A percentile compares a stretch with the other conserved stretches of the same genome.
Conservation (phyloP, 768 basidiomycete genomes). For the Tricholoma bakamatsutake region DNA sequence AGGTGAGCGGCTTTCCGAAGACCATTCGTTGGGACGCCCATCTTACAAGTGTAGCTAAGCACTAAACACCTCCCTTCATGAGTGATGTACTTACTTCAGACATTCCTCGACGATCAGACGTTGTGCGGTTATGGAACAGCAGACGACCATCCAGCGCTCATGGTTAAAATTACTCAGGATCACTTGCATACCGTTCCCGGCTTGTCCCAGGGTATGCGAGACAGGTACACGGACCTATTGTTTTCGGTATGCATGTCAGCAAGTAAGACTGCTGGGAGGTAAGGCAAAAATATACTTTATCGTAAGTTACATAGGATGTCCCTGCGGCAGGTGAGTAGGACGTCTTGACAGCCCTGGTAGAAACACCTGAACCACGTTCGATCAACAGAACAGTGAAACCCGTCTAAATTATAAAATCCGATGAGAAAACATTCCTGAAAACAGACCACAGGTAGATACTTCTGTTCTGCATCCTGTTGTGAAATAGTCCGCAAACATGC, state of each 20-base stretch:
- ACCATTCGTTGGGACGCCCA: constrained; percentile 88
- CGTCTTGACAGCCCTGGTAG: constrained; percentile 88
- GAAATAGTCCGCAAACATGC: constrained; percentile 80
- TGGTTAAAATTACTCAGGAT: constrained; percentile 87
- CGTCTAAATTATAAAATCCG: constrained; percentile 32
- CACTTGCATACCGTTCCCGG: constrained; percentile 78
- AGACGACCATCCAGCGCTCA: constrained; percentile 84
- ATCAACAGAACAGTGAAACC: constrained; percentile 77
- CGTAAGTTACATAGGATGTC: constrained; percentile 80
- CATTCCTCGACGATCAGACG: constrained; percentile 85
- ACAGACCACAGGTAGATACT: constrained; percentile 23
- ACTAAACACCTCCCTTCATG: neutral
- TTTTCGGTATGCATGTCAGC: neutral
- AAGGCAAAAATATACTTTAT: constrained; percentile 35
- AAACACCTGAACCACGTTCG: constrained; percentile 63
- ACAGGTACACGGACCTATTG: constrained; percentile 67
- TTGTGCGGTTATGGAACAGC: constrained; percentile 67
- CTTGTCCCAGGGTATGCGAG: constrained; percentile 81
- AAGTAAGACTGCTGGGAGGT: neutral
- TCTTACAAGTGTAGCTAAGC: constrained; percentile 28
- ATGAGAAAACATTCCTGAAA: neutral
- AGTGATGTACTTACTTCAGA: constrained; percentile 51
- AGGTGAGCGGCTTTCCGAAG: constrained; percentile 80
- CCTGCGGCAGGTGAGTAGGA: constrained; percentile 90
- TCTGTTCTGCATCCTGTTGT: constrained; percentile 74